Evolutionary conservation across 345 rosid species (phyloP).

Genomic region (Eucalyptus regnans): DNA sequence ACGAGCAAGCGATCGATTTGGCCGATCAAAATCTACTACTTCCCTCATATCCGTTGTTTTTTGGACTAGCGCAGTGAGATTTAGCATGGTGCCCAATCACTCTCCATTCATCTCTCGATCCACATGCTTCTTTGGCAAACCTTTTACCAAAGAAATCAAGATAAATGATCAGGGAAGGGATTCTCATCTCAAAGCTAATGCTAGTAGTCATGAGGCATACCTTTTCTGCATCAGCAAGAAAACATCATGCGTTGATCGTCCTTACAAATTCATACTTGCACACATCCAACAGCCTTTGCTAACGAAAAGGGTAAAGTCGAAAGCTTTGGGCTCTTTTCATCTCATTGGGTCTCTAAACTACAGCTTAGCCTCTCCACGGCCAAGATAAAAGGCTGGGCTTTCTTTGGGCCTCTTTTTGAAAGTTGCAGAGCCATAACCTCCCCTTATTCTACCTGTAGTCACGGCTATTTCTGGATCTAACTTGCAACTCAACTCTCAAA

Average conservation of each 20-base stretch:
- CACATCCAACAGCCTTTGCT: not conserved
- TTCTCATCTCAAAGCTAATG: no score
- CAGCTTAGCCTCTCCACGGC: not conserved
- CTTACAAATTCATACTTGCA: no score
- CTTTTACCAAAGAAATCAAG: no score
- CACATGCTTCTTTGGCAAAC: no score
- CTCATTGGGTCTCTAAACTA: not conserved
- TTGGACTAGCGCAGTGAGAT: no score
- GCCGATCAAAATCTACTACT: no score
- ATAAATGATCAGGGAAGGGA: no score
- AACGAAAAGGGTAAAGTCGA: not conserved
- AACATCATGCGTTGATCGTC: no score
- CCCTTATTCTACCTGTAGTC: not conserved
- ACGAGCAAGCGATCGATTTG: no score
- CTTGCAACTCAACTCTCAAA: not conserved
- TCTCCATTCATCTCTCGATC: no score
- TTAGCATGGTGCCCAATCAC: fast-evolving
- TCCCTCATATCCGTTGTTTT: fast-evolving
- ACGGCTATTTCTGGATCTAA: not conserved
- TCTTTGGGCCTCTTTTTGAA: not conserved
- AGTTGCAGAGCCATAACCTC: not conserved
- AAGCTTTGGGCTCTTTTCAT: not conserved
- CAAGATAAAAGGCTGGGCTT: not conserved
- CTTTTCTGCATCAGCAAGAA: no score
- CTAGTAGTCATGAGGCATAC: no score